These are phyloP conservation scores for Yamadazyma dushanensis DNA, from an alignment of 1,139 yeast species.

Conservation along the genomic window DNA sequence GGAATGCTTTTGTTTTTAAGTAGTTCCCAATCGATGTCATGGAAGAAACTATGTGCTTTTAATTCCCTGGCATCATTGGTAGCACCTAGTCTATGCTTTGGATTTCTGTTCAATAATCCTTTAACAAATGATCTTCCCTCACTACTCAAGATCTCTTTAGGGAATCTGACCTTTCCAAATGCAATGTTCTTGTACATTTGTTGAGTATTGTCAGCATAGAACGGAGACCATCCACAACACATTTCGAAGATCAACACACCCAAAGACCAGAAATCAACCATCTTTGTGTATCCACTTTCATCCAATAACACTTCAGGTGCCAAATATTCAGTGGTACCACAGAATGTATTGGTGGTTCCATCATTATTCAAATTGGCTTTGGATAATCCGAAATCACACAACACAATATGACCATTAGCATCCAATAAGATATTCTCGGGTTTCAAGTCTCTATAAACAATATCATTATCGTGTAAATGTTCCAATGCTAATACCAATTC, in stretches of 20 bases:
- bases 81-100: conserved; percentile 91
- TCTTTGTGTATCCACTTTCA: conserved; percentile 81
- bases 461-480: conserved; percentile 88
- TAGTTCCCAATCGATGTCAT: conserved; percentile 86
- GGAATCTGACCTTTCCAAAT: conserved; percentile 94
- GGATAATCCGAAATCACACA: conserved; percentile 95
- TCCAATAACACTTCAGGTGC: conserved; percentile 81
- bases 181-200: conserved; percentile 99
- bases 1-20: conserved; percentile 81
- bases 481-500: conserved; percentile 90
- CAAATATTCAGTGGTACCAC: conserved; percentile 93
- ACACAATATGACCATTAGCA: conserved; percentile 94
- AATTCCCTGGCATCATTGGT: conserved; percentile 88
- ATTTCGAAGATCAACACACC: conserved; percentile 82
- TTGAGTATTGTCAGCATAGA: conserved; percentile 94
- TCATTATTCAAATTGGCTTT: conserved; percentile 85
- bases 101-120: conserved; percentile 91
- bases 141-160: conserved; percentile 86
- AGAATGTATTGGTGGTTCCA: conserved; percentile 94
- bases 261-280: conserved; percentile 86
- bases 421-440: conserved; percentile 93
- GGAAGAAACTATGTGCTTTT: conserved; percentile 86
- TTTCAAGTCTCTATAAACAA: conserved; percentile 90
- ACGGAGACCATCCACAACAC: conserved; percentile 99
- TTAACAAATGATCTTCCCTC: conserved; percentile 95